Evolutionary conservation across 352 stramenopile genomes (phyloP).

Genomic region (Phytophthora boehmeriae): DNA sequence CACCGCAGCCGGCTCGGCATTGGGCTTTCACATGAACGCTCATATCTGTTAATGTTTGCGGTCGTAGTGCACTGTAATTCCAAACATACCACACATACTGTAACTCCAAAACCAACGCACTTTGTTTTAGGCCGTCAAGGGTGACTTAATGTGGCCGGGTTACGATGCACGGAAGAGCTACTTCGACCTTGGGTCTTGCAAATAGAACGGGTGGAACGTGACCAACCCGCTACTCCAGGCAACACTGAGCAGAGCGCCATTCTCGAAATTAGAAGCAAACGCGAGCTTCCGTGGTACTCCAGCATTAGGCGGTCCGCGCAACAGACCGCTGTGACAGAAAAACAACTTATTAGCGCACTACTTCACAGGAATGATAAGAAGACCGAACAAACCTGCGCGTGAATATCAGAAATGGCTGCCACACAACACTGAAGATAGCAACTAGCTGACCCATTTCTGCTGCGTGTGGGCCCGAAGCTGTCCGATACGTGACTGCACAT

Average conservation of each 20-base stretch:
- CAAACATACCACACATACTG: slow-evolving; percentile 4
- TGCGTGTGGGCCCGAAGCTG: slow-evolving; percentile 18
- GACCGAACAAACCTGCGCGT: slow-evolving; percentile 52
- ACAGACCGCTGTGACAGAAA: slow-evolving; percentile 40
- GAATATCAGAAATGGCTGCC: slow-evolving; percentile 80
- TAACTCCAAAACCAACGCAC: slow-evolving; percentile 10
- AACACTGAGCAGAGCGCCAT: slow-evolving; percentile 71
- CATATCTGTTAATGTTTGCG: slow-evolving; percentile 43
- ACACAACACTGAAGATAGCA: slow-evolving; percentile 71
- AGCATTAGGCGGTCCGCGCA: slow-evolving; percentile 63
- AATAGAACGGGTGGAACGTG: slow-evolving; percentile 84
- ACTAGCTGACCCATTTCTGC: slow-evolving; percentile 57
- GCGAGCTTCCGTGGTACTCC: slow-evolving; percentile 60
- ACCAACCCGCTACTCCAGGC: slow-evolving; percentile 80
- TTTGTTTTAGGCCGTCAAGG: slow-evolving; percentile 21
- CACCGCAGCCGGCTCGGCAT: slow-evolving; percentile 61
- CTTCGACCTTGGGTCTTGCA: slow-evolving; percentile 43
- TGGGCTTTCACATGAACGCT: slow-evolving; percentile 50
- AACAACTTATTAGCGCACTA: background rate
- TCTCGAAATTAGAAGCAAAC: slow-evolving; percentile 74
- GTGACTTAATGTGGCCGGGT: background rate
- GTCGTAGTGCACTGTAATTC: background rate
- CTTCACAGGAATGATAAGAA: background rate
- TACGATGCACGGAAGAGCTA: slow-evolving; percentile 11
- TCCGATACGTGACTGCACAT: slow-evolving; percentile 67